These are phyloP conservation scores for Zygosaccharomyces sapae DNA, from an alignment of 1,139 yeast genomes.

Conservation along the genomic window DNA sequence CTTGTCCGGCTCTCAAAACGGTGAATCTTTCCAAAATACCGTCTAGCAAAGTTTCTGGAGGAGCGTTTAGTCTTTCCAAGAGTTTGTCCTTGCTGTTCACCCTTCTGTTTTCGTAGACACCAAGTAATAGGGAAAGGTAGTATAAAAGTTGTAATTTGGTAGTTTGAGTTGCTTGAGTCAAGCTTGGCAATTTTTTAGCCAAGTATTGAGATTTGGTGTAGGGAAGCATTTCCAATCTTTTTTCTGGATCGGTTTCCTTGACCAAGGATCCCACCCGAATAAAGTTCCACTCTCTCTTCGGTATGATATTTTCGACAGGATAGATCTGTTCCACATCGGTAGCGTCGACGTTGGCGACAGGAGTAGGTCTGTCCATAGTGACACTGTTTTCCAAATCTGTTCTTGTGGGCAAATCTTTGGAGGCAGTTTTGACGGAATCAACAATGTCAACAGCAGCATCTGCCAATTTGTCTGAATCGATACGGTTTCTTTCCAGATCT, in stretches of 20 bases:
- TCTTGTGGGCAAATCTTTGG: slow-evolving; percentile 69
- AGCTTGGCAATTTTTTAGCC: slow-evolving; percentile 44
- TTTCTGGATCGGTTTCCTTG: slow-evolving; percentile 46
- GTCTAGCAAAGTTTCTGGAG: slow-evolving; percentile 70
- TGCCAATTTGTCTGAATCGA: slow-evolving; percentile 76
- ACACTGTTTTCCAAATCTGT: slow-evolving; percentile 51
- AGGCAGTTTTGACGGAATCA: slow-evolving; percentile 68
- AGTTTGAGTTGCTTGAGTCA: slow-evolving; percentile 46
- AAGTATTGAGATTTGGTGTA: slow-evolving; percentile 54
- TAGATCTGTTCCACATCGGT: slow-evolving; percentile 78
- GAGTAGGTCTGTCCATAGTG: slow-evolving; percentile 74
- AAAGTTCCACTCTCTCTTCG: slow-evolving; percentile 57
- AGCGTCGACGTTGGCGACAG: slow-evolving; percentile 70
- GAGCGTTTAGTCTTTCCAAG: slow-evolving; percentile 57
- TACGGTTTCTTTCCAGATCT: slow-evolving; percentile 74
- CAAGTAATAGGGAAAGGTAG: slow-evolving; percentile 74
- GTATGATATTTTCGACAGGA: slow-evolving; percentile 66
- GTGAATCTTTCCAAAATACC: slow-evolving; percentile 70
- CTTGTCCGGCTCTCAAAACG: slow-evolving; percentile 56
- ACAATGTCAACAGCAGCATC: slow-evolving; percentile 76
- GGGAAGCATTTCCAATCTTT: slow-evolving; percentile 59
- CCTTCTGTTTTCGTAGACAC: slow-evolving; percentile 72
- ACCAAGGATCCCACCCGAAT: slow-evolving; percentile 59
- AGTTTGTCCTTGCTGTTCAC: slow-evolving; percentile 57
- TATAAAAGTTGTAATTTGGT: slow-evolving; percentile 65